These are phyloP conservation scores for Malassezia cuniculi DNA, from an alignment of 1,284 basidiomycete species.

Conservation along the genomic window DNA sequence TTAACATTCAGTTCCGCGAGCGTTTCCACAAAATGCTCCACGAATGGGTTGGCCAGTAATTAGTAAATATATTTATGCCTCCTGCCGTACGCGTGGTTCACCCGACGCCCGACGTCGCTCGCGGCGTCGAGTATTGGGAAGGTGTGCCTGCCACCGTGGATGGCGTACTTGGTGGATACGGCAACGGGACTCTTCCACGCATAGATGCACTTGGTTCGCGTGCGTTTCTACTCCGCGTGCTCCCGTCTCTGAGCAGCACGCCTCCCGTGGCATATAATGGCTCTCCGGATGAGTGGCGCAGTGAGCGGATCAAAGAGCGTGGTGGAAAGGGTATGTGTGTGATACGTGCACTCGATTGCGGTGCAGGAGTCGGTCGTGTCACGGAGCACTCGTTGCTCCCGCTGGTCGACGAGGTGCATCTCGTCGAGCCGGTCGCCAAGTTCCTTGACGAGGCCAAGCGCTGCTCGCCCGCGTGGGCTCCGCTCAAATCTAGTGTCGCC, in stretches of 20 bases:
- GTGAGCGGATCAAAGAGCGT: constrained; percentile 20
- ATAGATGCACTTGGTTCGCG: constrained; percentile 42
- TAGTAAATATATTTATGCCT: background rate
- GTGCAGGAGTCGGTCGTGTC: constrained; percentile 42
- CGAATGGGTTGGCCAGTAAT: background rate
- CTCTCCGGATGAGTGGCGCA: constrained; percentile 22
- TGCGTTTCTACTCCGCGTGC: constrained; percentile 30
- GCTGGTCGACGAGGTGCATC: constrained; percentile 40
- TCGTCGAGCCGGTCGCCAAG: constrained; percentile 42
- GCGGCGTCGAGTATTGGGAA: constrained; percentile 41
- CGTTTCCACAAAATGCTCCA: constrained; percentile 21
- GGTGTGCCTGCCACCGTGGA: constrained; percentile 39
- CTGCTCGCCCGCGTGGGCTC: constrained; percentile 22
- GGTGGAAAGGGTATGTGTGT: constrained; percentile 26
- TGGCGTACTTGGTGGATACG: constrained; percentile 39
- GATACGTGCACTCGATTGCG: constrained; percentile 39
- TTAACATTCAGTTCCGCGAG: constrained; percentile 51
- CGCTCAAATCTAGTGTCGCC: constrained; percentile 20
- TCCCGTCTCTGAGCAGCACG: constrained; percentile 31
- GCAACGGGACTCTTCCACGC: constrained; percentile 34
- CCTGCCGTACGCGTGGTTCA: constrained; percentile 23
- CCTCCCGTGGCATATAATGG: constrained; percentile 29
- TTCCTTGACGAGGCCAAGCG: constrained; percentile 35
- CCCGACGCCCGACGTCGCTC: constrained; percentile 34
- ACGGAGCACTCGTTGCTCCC: constrained; percentile 32